These are phyloP conservation scores for Obba rivulosa DNA, from an alignment of 768 basidiomycete genomes.

Conservation along the genomic window DNA sequence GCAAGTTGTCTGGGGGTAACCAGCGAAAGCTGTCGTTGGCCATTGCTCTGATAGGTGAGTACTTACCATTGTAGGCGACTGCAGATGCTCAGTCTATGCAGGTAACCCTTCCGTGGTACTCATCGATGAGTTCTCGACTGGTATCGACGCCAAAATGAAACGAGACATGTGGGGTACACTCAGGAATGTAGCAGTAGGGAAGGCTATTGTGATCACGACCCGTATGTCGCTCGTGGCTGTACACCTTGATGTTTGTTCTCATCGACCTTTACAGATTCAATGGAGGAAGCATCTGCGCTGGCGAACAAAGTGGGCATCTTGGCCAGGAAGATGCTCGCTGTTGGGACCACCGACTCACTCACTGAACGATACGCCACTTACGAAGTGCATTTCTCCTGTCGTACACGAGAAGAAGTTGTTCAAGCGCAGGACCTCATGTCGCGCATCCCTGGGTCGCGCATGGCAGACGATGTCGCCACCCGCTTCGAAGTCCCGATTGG, in stretches of 20 bases:
- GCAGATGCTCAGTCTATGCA: conserved; percentile 15
- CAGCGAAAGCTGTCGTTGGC: conserved; percentile 73
- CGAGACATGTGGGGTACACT: conserved; percentile 79
- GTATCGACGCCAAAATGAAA: conserved; percentile 80
- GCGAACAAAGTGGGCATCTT: conserved; percentile 75
- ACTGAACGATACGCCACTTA: conserved; percentile 67
- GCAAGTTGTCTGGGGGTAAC: conserved; percentile 73
- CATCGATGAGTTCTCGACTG: conserved; percentile 82
- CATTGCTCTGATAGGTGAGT: conserved; percentile 64
- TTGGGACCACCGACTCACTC: conserved; percentile 61
- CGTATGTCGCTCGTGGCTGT: conserved; percentile 34
- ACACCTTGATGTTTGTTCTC: too few relatives aligned
- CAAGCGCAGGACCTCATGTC: conserved; percentile 59
- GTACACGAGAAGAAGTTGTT: conserved; percentile 52
- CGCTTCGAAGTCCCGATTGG: conserved; percentile 66
- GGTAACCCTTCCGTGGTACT: conserved; percentile 75
- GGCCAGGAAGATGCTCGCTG: conserved; percentile 63
- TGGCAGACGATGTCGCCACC: conserved; percentile 71
- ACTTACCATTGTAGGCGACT: not conserved
- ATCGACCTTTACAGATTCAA: conserved; percentile 55
- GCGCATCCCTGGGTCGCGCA: conserved; percentile 53
- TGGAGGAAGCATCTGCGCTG: conserved; percentile 80
- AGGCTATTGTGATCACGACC: conserved; percentile 69
- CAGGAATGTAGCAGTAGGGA: conserved; percentile 56
- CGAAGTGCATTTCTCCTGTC: conserved; percentile 71